Base-by-base conservation (phyloP, 1,139 yeast species). In the Saccharomyces hybrid region DNA sequence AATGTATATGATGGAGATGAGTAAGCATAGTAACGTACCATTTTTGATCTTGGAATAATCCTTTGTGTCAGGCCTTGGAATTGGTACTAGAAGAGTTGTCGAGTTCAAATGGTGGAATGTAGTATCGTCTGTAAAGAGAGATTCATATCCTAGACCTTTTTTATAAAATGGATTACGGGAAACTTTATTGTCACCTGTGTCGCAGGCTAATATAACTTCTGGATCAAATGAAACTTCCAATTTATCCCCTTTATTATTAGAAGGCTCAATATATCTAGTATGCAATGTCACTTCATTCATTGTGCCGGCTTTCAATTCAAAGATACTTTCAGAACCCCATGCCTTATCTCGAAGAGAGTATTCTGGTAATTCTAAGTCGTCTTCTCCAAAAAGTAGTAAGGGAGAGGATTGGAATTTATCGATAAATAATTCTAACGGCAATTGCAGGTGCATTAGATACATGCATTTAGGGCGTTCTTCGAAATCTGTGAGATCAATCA, bases 191-290 rank as follows among this genome's bases (percentile, higher is more conserved):
- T 59, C 48, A 19, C 60, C 55, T 29, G 71, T 67, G 53, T 72
- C 75, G 63, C 84, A 80, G 0, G 80, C 82, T 74, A 77, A 75
- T 58, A 79, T 79, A 2, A 79, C 68, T 4, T 64, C 59, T 2
- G 83, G 82, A 51, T 70, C 58, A 29, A 71, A 69, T 2, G 72
- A 63, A 34, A 73, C 60, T 25, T 62, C 60, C 5, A 55, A 52
- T 27, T 63, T 67, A 48, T 61, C 13, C 57, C 58, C 27, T 59
- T 58, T 13, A 60, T 62, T 58, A 16, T 57, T 47, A 4, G 57
- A 62, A 1, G 83, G 83, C 28, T 60, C 60, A 16, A 74, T 72
- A 60, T 80, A 80, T 49, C 84, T 71, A 29, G 81, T 75, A 61
- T 80, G 84, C 59, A 78, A 65, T 7, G 76, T 76, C 8, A 80